Conservation (phyloP, 2,329 filamentous ascomycete species). For the Raffaelea albimanens region DNA sequence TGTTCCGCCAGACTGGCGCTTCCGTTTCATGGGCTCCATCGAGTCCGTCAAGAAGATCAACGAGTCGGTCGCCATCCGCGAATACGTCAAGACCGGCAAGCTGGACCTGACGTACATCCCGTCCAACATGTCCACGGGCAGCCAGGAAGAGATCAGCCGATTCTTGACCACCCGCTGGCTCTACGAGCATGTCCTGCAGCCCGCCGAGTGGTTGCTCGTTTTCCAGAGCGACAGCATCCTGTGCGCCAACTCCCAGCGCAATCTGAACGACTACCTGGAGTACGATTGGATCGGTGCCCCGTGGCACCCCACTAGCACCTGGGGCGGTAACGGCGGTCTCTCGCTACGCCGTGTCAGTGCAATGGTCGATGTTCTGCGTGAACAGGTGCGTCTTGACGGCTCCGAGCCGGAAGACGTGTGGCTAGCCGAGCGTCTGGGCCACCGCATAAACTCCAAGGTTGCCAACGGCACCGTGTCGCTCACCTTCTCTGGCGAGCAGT, state of each 20-base stretch:
- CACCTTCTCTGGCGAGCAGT: conserved; percentile 41
- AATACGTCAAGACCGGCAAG: conserved; percentile 32
- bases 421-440: conserved; percentile 42
- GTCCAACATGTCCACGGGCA: conserved; percentile 37
- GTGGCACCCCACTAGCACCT: conserved; percentile 31
- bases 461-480: conserved; percentile 41
- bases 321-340: conserved; percentile 42
- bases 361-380: conserved; percentile 41
- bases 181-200: conserved; percentile 37
- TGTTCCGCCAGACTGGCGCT: conserved; percentile 47
- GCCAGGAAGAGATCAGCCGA: conserved; percentile 41
- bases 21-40: conserved; percentile 44
- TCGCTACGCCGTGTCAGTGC: conserved; percentile 42
- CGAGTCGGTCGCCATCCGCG: conserved; percentile 33
- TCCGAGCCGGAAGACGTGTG: conserved; percentile 47
- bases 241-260: conserved; percentile 39
- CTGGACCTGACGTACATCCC: conserved; percentile 43
- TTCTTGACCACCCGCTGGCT: conserved; percentile 44
- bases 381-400: conserved; percentile 32
- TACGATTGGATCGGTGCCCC: conserved; percentile 47
- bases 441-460: conserved; percentile 35
- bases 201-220: conserved; percentile 44
- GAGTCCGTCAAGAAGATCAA: conserved; percentile 36
- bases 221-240: conserved; percentile 48
- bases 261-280: conserved; percentile 38